Evolutionary conservation across 768 basidiomycete species (phyloP).

Genomic region (Kockovaella imperatae): DNA sequence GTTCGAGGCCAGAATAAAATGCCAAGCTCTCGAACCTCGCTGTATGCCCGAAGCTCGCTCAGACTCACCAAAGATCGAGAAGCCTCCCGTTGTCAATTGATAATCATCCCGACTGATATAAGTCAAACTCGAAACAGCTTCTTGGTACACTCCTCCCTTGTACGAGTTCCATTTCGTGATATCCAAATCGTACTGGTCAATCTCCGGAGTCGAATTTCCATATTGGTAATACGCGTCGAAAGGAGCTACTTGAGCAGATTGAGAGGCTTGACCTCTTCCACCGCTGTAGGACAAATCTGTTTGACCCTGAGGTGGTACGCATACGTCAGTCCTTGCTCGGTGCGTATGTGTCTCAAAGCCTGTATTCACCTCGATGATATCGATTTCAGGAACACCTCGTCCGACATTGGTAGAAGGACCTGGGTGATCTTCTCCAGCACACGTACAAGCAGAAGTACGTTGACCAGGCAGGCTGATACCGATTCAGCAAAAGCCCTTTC

Average conservation of each 20-base stretch:
- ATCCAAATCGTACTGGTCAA: slow-evolving; percentile 32
- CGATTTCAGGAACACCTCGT: slow-evolving; percentile 78
- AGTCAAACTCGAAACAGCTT: slow-evolving; percentile 26
- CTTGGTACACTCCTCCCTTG: slow-evolving; percentile 46
- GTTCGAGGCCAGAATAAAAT: not conserved
- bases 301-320: no score
- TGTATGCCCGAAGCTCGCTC: no score
- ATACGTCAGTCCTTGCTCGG: slow-evolving; percentile 52
- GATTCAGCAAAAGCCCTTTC: not conserved
- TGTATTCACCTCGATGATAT: slow-evolving; percentile 59
- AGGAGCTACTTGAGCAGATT: slow-evolving; percentile 62
- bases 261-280: slow-evolving; percentile 67
- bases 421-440: slow-evolving; percentile 72
- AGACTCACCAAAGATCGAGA: slow-evolving; percentile 23
- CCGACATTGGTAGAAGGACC: slow-evolving; percentile 77
- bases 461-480: slow-evolving; percentile 63
- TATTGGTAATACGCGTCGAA: slow-evolving; percentile 64
- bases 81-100: slow-evolving; percentile 10
- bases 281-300: no score
- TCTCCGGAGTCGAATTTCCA: slow-evolving; percentile 42
- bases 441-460: slow-evolving; percentile 79
- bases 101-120: slow-evolving; percentile 17
- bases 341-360: not conserved
- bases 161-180: slow-evolving; percentile 44
- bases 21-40: not conserved